Evolutionary conservation across 2,329 filamentous ascomycete species (phyloP), one percentile per base, ranked within the genome.

Genomic region (Sporothrix mexicana): DNA sequence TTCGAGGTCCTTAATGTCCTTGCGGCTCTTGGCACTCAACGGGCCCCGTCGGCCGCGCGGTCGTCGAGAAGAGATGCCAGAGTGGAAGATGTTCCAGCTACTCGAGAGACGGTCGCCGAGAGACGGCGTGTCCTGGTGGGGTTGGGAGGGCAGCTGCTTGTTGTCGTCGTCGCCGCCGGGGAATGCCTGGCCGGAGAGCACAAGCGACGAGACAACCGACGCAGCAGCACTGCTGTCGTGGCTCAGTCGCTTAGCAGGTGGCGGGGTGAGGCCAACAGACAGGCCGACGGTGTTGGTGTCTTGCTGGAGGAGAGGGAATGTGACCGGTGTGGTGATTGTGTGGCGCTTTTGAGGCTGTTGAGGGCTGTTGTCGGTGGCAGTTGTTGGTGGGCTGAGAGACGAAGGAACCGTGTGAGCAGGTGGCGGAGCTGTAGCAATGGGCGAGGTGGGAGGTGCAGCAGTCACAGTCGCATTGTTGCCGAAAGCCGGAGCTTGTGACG

Each of bases 1-100:
- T 53, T 80, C 79, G 1, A 80, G 70, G 1, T 76, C 77, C 43
- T 77, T 77, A 73, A 80, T 80, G 57, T 77, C 78, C 9, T 78
- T 77, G 4, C 79, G 76, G 55, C 78, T 77, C 49, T 77, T 77
- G 15, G 77, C 77, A 10, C 75, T 79, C 5, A 80, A 75, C 0
- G 79, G 79, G 0, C 79, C 79, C 0, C 77, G 73, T 3, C 79
- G 77, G 13, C 79, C 79, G 8, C 79, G 77, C 2, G 76, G 78
- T 7, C 77, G 76, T 6, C 78, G 77, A 1, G 75, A 75, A 0
- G 75, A 72, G 13, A 76, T 76, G 23, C 75, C 75, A 8, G 74
- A 75, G 41, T 76, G 75, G 20, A 76, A 75, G 3, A 76, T 76
- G 61, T 57, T 76, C 75, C 75, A 76, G 73, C 74, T 74, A 62